Evolutionary conservation across 805 yeast species (phyloP), one percentile per base, ranked within the genome.

Genomic region (Metschnikowia chrysomelidarum): DNA sequence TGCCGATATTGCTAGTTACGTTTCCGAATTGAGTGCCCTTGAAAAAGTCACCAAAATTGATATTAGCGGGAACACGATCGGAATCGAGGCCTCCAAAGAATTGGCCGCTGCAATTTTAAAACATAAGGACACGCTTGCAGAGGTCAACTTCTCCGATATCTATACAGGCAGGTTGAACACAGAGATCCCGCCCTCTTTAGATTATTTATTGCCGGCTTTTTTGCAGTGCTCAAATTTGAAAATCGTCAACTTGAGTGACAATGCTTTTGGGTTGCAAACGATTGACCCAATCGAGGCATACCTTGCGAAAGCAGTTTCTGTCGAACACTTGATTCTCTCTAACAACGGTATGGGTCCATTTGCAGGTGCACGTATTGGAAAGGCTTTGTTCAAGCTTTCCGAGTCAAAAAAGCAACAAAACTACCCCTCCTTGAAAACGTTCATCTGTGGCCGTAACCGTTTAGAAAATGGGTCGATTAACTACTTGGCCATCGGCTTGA

Each of bases 281-380:
- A 87, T 93, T 43, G 95, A 83, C 40, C 94, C 93, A 7, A 72
- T 93, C 37, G 96, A 93, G 57, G 71, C 69, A 18, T 88, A 81
- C 51, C 69, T 93, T 40, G 67, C 85, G 9, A 71, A 81, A 50
- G 95, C 91, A 22, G 73, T 77, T 12, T 79, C 94, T 17, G 65
- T 93, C 37, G 83, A 86, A 61, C 96, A 93, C 57, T 74, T 93
- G 59, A 80, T 87, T 47, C 70, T 93, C 44, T 82, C 96, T 30
- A 93, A 93, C 64, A 93, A 93, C 60, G 99, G 99, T 37, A 82
- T 93, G 79, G 99, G 99, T 22, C 99, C 99, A 17, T 84, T 84
- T 58, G 95, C 98, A 1, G 98, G 99, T 51, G 82, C 91, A 38
- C 77, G 95, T 58, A 85, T 93, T 43, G 99, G 97, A 41, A 78